These are phyloP conservation scores for Gillenia trifoliata DNA, from an alignment of 306 rosid species.

Conservation along the genomic window DNA sequence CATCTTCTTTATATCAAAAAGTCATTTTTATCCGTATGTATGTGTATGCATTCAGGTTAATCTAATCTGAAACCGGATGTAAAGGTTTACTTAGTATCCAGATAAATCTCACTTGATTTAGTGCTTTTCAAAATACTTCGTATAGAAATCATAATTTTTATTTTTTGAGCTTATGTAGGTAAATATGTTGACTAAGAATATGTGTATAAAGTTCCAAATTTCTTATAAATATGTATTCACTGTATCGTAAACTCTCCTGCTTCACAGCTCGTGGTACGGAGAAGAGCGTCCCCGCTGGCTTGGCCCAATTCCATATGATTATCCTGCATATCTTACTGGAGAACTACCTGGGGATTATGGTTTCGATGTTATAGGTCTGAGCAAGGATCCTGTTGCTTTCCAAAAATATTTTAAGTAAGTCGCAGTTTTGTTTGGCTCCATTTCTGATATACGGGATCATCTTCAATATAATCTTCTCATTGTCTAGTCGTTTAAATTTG, in stretches of 20 bases:
- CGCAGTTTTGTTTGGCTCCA: slow-evolving; percentile 7
- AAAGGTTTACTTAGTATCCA: no score
- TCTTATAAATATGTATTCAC: background rate
- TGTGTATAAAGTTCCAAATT: background rate
- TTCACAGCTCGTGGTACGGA: slow-evolving; percentile 85
- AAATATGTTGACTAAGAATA: background rate
- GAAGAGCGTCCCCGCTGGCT: slow-evolving; percentile 87
- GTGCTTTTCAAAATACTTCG: background rate
- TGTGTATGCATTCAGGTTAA: no score
- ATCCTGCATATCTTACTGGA: slow-evolving; percentile 77
- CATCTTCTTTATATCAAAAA: no score
- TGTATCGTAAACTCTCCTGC: background rate
- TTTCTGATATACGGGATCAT: background rate
- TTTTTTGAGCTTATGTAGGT: background rate
- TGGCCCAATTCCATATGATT: slow-evolving; percentile 79
- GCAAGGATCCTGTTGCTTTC: slow-evolving; percentile 65
- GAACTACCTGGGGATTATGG: slow-evolving; percentile 92
- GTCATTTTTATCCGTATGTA: no score
- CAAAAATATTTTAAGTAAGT: slow-evolving; percentile 77
- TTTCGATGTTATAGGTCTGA: slow-evolving; percentile 72
- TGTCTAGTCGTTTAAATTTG: background rate
- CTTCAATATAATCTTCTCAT: background rate
- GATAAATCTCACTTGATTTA: no score
- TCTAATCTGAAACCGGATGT: no score
- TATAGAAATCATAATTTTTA: background rate